These are phyloP conservation scores for Fistulifera solaris DNA, from an alignment of 108 stramenopile species.

Conservation along the genomic window DNA sequence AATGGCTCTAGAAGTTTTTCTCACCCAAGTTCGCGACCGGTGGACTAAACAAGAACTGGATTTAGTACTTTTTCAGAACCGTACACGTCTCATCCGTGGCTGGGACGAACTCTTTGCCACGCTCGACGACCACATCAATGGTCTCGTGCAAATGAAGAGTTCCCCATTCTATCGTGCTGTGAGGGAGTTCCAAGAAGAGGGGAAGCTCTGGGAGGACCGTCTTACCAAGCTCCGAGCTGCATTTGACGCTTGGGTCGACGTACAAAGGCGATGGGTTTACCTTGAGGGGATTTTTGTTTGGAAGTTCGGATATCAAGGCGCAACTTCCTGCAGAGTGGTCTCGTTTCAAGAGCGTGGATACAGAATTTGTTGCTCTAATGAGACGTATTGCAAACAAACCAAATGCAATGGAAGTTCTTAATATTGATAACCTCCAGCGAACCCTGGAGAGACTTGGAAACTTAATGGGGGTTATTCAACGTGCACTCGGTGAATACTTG, in stretches of 20 bases:
- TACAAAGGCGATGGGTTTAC: slow-evolving; percentile 96
- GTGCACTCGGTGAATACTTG: slow-evolving; percentile 94
- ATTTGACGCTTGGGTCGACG: slow-evolving; percentile 96
- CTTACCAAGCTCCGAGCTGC: slow-evolving; percentile 82
- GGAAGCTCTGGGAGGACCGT: slow-evolving; percentile 89
- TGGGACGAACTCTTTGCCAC: slow-evolving; percentile 94
- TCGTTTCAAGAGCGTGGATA: slow-evolving; percentile 93
- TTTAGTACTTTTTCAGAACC: slow-evolving; percentile 89
- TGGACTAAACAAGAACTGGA: slow-evolving; percentile 92
- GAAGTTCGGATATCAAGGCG: slow-evolving; percentile 91
- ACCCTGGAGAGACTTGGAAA: slow-evolving; percentile 86
- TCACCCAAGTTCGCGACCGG: slow-evolving; percentile 89
- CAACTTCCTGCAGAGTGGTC: slow-evolving; percentile 93
- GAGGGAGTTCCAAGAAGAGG: slow-evolving; percentile 95
- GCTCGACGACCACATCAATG: slow-evolving; percentile 93
- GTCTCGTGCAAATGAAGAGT: slow-evolving; percentile 87
- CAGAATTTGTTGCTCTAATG: slow-evolving; percentile 90
- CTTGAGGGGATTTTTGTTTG: slow-evolving; percentile 94
- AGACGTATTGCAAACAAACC: slow-evolving; percentile 80
- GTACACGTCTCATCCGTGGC: slow-evolving; percentile 86
- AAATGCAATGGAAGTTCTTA: slow-evolving; percentile 78
- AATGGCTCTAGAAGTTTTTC: slow-evolving; percentile 95
- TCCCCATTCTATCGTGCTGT: slow-evolving; percentile 90
- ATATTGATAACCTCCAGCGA: slow-evolving; percentile 87
- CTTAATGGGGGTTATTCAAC: slow-evolving; percentile 88